A percentile compares a stretch with the other conserved stretches of the same genome.
Evolutionary conservation across 768 basidiomycete genomes (phyloP).

Genomic region (Pleurotus salmoneostramineus): DNA sequence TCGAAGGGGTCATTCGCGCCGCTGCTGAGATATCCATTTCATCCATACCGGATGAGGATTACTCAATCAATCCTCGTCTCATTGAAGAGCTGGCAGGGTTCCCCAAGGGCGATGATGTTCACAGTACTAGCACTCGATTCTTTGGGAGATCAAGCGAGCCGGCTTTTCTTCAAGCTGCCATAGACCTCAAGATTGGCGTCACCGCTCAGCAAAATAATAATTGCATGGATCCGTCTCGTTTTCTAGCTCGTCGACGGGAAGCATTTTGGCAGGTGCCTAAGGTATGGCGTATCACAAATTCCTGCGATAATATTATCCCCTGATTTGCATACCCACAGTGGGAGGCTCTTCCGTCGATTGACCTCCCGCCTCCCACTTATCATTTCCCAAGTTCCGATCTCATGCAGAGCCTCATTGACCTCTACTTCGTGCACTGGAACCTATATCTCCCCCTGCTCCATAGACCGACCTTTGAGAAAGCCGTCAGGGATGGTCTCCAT

Average conservation of each 20-base stretch:
- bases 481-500: slow-evolving; percentile 47
- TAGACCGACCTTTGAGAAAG: slow-evolving; percentile 59
- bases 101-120: slow-evolving; percentile 28
- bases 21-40: not conserved
- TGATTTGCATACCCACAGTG: slow-evolving; percentile 22
- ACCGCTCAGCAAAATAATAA: slow-evolving; percentile 26
- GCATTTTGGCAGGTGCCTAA: slow-evolving; percentile 49
- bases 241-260: slow-evolving; percentile 27
- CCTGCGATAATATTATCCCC: not conserved
- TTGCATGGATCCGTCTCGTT: slow-evolving; percentile 15
- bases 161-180: slow-evolving; percentile 49
- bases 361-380: slow-evolving; percentile 23
- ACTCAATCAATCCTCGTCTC: slow-evolving; percentile 20
- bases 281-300: slow-evolving; percentile 24
- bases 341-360: slow-evolving; percentile 20
- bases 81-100: slow-evolving; percentile 29
- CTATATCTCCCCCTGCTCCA: slow-evolving; percentile 65
- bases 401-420: slow-evolving; percentile 48
- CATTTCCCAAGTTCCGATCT: slow-evolving; percentile 53
- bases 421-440: slow-evolving; percentile 62
- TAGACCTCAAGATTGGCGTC: slow-evolving; percentile 54
- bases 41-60: slow-evolving; percentile 23
- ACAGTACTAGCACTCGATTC: slow-evolving; percentile 28
- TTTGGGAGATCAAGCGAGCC: slow-evolving; percentile 51
- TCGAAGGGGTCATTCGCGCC: not conserved